These are phyloP conservation scores for Penicillium robsamsonii DNA, from an alignment of 495 filamentous ascomycete species.

Conservation along the genomic window DNA sequence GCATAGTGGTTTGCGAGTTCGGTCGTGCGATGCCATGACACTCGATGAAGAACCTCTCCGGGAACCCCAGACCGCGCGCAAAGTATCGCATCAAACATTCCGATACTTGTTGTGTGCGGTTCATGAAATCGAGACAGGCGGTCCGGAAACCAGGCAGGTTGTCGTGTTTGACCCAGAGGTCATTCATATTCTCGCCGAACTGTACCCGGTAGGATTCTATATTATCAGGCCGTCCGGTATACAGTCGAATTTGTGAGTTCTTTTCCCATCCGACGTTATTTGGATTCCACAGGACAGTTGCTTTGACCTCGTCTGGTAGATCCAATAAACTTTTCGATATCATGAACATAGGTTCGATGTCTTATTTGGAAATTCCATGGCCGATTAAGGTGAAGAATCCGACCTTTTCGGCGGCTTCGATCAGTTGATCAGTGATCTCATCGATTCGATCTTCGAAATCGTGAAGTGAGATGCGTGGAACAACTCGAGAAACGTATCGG, in stretches of 20 bases:
- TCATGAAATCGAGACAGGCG: constrained; percentile 52
- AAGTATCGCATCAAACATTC: constrained; percentile 60
- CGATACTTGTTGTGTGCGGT: constrained; percentile 48
- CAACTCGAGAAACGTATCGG: constrained; percentile 45
- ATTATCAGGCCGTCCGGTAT: constrained; percentile 57
- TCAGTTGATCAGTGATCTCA: constrained; percentile 52
- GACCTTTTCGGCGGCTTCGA: constrained; percentile 57
- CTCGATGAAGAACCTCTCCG: constrained; percentile 54
- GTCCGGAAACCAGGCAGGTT: constrained; percentile 50
- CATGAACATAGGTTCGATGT: constrained; percentile 54
- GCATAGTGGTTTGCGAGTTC: constrained; percentile 54
- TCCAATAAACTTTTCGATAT: constrained; percentile 55
- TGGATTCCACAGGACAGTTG: constrained; percentile 50
- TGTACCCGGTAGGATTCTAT: constrained; percentile 66
- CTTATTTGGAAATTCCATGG: constrained; percentile 50
- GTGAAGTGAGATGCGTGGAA: constrained; percentile 58
- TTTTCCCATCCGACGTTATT: constrained; percentile 66
- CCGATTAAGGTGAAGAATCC: constrained; percentile 62
- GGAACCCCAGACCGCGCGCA: constrained; percentile 56
- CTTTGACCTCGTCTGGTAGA: constrained; percentile 52
- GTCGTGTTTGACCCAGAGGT: constrained; percentile 51
- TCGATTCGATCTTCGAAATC: constrained; percentile 54
- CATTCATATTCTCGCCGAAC: constrained; percentile 52
- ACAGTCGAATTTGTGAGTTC: constrained; percentile 58
- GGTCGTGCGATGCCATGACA: constrained; percentile 50